phyloP scores from a whole-genome alignment of 176 grass and related monocot species.

The Zea mays region Zm-B73-REFERENCE-NAM-5.0 NC_050103.1:166632501-166633000 shows the following conservation, averaged over 20 bases:
- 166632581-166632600: too few relatives aligned
- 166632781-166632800: neutral
- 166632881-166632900: constrained; percentile 4
- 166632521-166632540: too few relatives aligned
- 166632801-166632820: constrained; percentile 32
- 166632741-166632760: neutral
- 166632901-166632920: neutral
- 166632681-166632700: constrained; percentile 34
- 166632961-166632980: neutral
- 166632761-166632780: neutral
- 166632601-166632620: too few relatives aligned
- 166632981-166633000: neutral
- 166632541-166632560: too few relatives aligned
- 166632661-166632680: constrained; percentile 4
- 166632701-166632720: constrained; percentile 21
- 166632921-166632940: too few relatives aligned
- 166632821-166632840: neutral
- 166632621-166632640: neutral
- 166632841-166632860: constrained; percentile 19
- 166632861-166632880: constrained; percentile 40
- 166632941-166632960: neutral
- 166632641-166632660: constrained; percentile 40
- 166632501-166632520: too few relatives aligned
- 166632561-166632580: too few relatives aligned
- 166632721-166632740: constrained; percentile 28